Conservation (phyloP, 2,329 filamentous ascomycete genomes). For the Colletotrichum ledebouriae region DNA sequence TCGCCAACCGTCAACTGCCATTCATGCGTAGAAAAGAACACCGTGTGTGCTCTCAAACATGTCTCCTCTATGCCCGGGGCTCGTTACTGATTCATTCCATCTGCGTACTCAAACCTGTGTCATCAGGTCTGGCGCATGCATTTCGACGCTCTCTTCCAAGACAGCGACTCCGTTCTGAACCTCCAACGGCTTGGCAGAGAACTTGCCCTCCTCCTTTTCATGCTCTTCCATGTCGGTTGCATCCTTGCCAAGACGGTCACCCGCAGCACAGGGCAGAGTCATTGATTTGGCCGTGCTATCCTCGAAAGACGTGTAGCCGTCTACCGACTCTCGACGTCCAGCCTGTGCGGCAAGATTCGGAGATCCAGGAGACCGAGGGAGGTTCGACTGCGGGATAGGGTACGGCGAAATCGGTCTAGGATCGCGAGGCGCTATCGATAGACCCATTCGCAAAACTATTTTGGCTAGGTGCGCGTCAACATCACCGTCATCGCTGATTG, state of each 20-base stretch:
- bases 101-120: slow-evolving; percentile 47
- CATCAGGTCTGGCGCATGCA: slow-evolving; percentile 60
- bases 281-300: slow-evolving; percentile 14
- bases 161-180: slow-evolving; percentile 67
- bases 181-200: slow-evolving; percentile 58
- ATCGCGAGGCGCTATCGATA: background rate
- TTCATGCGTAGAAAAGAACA: background rate
- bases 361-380: slow-evolving; percentile 39
- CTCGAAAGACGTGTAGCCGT: slow-evolving; percentile 21
- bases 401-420: background rate
- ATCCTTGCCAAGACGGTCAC: background rate
- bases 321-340: background rate
- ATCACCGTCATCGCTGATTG: background rate
- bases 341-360: slow-evolving; percentile 12
- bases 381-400: background rate
- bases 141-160: slow-evolving; percentile 67
- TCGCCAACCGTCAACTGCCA: background rate
- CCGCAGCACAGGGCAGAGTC: background rate
- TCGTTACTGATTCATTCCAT: background rate
- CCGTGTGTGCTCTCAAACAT: no score
- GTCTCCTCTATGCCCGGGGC: no score
- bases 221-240: slow-evolving; percentile 48
- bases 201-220: slow-evolving; percentile 50
- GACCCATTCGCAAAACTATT: background rate
- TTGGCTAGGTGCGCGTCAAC: slow-evolving; percentile 7